Conservation (phyloP, 805 yeast species). For the Metschnikowia noctiluminum region DNA sequence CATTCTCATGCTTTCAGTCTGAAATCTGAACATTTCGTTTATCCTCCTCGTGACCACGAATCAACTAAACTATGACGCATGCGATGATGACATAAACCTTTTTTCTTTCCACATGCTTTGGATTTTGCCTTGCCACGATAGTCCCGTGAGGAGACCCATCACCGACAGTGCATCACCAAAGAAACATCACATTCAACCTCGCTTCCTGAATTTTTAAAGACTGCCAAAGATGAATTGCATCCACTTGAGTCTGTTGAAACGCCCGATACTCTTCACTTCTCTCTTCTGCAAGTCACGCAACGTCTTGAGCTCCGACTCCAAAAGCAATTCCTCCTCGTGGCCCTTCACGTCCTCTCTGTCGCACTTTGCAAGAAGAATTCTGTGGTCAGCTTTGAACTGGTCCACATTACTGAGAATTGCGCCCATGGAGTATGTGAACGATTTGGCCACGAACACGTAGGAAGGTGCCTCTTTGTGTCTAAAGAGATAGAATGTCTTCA, state of each 20-base stretch:
- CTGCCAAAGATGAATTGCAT: slow-evolving; percentile 51
- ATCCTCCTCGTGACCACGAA: no score
- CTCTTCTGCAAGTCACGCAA: slow-evolving; percentile 56
- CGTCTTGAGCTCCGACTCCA: slow-evolving; percentile 73
- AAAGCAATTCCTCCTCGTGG: slow-evolving; percentile 66
- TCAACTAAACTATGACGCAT: no score
- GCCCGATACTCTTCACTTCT: slow-evolving; percentile 53
- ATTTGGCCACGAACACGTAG: slow-evolving; percentile 33
- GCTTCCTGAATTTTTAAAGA: slow-evolving; percentile 6
- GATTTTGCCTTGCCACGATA: no score
- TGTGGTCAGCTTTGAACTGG: slow-evolving; percentile 54
- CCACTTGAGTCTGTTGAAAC: slow-evolving; percentile 52
- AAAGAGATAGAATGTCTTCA: slow-evolving; percentile 81
- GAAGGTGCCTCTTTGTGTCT: slow-evolving; percentile 49
- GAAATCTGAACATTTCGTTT: no score
- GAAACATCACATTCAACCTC: not conserved
- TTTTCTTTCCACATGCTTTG: no score
- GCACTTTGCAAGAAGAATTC: slow-evolving; percentile 70
- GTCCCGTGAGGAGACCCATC: no score
- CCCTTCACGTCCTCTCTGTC: slow-evolving; percentile 90
- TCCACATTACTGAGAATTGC: slow-evolving; percentile 49
- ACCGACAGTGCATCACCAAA: no score
- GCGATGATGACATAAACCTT: no score
- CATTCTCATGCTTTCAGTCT: no score
- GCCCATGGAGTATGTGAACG: slow-evolving; percentile 53